Conservation (phyloP, 164 flowering plant species). For the Chimonanthus salicifolius region DNA sequence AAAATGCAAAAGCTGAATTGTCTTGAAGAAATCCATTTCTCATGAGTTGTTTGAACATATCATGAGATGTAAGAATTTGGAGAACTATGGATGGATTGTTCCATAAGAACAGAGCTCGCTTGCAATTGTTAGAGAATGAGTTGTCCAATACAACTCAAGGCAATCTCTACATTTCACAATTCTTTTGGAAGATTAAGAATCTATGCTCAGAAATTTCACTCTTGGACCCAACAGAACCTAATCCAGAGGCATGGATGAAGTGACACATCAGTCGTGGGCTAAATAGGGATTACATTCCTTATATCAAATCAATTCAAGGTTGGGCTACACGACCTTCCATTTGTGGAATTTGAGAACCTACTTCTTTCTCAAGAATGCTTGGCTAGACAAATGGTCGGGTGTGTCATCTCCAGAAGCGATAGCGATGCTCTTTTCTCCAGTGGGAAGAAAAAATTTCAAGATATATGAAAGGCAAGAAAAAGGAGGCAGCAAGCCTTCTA, state of each 20-base stretch:
- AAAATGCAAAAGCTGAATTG: neutral
- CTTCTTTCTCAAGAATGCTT: slow-evolving; percentile 6
- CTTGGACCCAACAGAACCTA: slow-evolving; percentile 3
- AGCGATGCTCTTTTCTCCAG: neutral
- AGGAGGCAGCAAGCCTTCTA: neutral
- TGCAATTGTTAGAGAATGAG: slow-evolving; percentile 11
- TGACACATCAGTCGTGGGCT: slow-evolving; percentile 2
- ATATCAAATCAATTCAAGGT: neutral
- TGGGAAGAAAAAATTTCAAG: neutral
- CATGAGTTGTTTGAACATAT: slow-evolving; percentile 2
- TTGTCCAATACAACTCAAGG: slow-evolving; percentile 7
- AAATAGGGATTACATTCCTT: slow-evolving; percentile 3
- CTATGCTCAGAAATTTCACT: neutral
- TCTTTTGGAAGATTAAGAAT: slow-evolving; percentile 10
- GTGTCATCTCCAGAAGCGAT: neutral
- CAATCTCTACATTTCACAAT: slow-evolving; percentile 3
- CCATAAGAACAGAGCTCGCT: slow-evolving; percentile 2
- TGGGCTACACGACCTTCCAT: slow-evolving; percentile 1
- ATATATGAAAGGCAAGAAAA: neutral
- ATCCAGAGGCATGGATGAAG: slow-evolving; percentile 5
- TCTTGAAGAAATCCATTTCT: neutral
- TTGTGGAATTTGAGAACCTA: slow-evolving; percentile 12
- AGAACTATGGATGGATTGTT: slow-evolving; percentile 10
- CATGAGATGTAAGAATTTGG: slow-evolving; percentile 3
- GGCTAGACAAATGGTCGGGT: slow-evolving; percentile 2